Base-by-base conservation (phyloP, 306 rosid species). In the Abrus precatorius region DNA sequence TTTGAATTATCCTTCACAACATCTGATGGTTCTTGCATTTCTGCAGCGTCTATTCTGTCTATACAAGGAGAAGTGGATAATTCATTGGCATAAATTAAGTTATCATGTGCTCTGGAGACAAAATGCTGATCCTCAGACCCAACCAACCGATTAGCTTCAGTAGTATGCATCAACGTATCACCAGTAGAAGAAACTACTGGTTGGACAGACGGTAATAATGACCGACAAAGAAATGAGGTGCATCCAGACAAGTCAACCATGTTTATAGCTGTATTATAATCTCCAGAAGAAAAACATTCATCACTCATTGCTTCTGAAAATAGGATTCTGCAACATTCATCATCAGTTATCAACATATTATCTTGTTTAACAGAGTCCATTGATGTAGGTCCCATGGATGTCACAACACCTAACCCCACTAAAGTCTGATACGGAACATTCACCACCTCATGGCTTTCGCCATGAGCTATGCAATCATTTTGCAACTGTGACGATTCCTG, bases 301-400 rank as follows among this genome's bases (percentile, higher is more conserved):
- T 82, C 89, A 49, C 66, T 74, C 45, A 89, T 85, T 82, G 87
- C 86, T 74, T 88, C 97, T 76, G 93, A 85, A 86, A 93, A 96
- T 49, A 96, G 83, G 38, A 89, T 84, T 86, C 93, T 88, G 81
- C 98, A 87, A 84, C 97, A 93, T 81, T 96, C 99, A 72, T 92
- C 97, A 27, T 93, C 94, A 7, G 98, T 52, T 80, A 96, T 89
- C 84, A 90, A 49, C 90, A 87, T 79, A 75, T 82, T 78, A 59
- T 88, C 93, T 61, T 61, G 53, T 87, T 88, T 82, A 77, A 80
- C 84, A 38, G 87, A 85, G 80, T 80, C 85, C 79, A 74, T 57
- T 9, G 71, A 83, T 74, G 82, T 67, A 83, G 81, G 60, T 36
- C 70, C 88, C 79, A 85, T 61, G 69, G 91, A 73, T 48, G 80